phyloP scores from a whole-genome alignment of 768 basidiomycete species.

The Sarcomyxa edulis region DNA sequence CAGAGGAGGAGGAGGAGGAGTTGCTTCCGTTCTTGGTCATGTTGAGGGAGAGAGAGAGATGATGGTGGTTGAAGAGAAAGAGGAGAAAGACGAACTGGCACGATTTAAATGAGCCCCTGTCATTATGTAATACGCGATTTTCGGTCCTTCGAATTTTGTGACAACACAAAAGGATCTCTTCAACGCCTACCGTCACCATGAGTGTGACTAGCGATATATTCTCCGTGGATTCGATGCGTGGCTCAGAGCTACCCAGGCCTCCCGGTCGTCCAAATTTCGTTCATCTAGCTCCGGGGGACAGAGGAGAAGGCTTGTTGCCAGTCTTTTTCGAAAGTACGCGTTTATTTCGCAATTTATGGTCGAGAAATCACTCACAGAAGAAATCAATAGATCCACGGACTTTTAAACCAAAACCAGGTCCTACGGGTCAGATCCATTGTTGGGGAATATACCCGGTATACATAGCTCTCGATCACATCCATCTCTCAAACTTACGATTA shows the following conservation, averaged over 20 bases:
- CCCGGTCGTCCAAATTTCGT: constrained; percentile 19
- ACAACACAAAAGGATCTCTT: too few species aligned
- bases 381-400: constrained; percentile 19
- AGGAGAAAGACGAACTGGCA: background rate
- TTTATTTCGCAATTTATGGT: background rate
- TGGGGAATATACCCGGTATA: constrained; percentile 23
- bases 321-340: constrained; percentile 20
- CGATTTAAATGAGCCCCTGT: background rate
- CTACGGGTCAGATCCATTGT: constrained; percentile 21
- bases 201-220: too few species aligned
- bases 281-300: constrained; percentile 17
- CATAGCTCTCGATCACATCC: background rate
- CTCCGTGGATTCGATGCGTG: too few species aligned
- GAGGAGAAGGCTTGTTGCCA: constrained; percentile 18
- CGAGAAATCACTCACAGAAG: background rate
- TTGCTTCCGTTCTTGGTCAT: constrained; percentile 21
- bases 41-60: background rate
- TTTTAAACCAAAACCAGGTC: constrained; percentile 16
- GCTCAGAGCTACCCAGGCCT: too few species aligned
- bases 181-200: too few species aligned
- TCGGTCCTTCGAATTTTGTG: too few species aligned
- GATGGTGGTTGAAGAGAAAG: background rate
- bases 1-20: too few species aligned
- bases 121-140: background rate
- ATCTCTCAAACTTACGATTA: too few species aligned